Evolutionary conservation across 2,329 filamentous ascomycete species (phyloP), one percentile per base, ranked within the genome.

Genomic region (Fusarium gaditjirri): DNA sequence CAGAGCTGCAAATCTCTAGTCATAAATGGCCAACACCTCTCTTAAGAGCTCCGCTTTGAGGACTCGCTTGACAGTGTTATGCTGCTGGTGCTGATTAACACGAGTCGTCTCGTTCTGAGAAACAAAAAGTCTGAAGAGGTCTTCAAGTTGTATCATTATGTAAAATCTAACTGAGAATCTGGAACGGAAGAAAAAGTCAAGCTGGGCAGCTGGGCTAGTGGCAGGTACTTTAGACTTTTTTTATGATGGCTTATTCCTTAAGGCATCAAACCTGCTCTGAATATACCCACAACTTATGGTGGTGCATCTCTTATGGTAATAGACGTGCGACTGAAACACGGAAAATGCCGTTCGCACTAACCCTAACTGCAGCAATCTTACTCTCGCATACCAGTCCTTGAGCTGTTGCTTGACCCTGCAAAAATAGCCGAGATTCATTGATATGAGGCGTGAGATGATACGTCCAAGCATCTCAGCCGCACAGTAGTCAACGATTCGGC

Each of bases 1-100:
- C 4, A 27, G 13, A 38, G 33, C 33, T n/a, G 23, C 9, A 27
- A 52, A 27, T 27, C 23, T 10, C 14, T 11, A 8, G 10, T 16
- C 23, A 16, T 11, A 6, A 36, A n/a, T 13, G 8, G 11, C 2
- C 10, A 16, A 39, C 3, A 9, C 5, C 7, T 1, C 13, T n/a
- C 49, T 39, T 52, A 10, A 36, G 17, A 52, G 13, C 10, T 38
- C 10, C 17, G 13, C 13, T 38, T 14, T 36, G 19, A 21, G 12
- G 11, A 2, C n/a, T 35, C 12, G 47, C 6, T 5, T 14, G 6
- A 14, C n/a, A 25, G 29, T 10, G 21, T 33, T 13, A 23, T 19
- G 27, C 46, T 17, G 46, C 29, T 11, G 29, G 17, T 4, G 12
- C 8, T 35, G 8, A 14, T 35, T 8, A 25, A 50, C 2, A 5